Evolutionary conservation across 495 filamentous ascomycete genomes (phyloP).

Genomic region (Arthonia radiata): DNA sequence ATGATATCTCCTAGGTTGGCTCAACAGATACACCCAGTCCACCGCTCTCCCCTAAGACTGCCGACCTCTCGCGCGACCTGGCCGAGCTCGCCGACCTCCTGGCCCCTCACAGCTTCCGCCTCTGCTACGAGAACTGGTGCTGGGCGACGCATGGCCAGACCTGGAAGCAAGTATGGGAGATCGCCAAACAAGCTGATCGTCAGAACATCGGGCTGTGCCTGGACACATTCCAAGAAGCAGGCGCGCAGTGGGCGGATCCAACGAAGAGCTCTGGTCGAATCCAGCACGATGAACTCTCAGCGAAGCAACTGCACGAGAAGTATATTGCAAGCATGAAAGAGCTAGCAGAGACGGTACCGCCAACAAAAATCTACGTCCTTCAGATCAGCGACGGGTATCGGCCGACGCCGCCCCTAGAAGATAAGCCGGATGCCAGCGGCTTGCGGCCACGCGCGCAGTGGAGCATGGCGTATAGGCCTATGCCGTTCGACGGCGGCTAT

Average conservation of each 20-base stretch:
- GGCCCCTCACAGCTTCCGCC: conserved; percentile 23
- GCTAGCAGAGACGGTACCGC: conserved; percentile 29
- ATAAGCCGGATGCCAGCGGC: conserved; percentile 18
- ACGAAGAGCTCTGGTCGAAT: conserved; percentile 37
- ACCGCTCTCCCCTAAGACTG: conserved; percentile 23
- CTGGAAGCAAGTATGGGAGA: conserved; percentile 44
- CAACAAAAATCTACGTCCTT: conserved; percentile 49
- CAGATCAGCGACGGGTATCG: conserved; percentile 65
- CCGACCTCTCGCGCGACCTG: conserved; percentile 33
- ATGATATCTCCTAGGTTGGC: conserved; percentile 27
- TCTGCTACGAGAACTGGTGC: conserved; percentile 73
- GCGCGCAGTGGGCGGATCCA: conserved; percentile 55
- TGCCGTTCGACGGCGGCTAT: conserved; percentile 50
- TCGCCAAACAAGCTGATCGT: conserved; percentile 32
- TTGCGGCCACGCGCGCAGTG: conserved; percentile 36
- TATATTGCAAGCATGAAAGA: conserved; percentile 29
- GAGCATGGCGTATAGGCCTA: conserved; percentile 46
- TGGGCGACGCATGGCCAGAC: conserved; percentile 48
- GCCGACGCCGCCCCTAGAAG: conserved; percentile 23
- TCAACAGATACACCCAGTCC: conserved; percentile 32
- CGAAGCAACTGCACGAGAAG: too few relatives aligned
- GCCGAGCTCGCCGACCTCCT: conserved; percentile 38
- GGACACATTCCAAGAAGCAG: conserved; percentile 61
- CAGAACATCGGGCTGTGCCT: conserved; percentile 53
- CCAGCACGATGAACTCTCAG: conserved; percentile 34